Base-by-base conservation (phyloP, 2,329 filamentous ascomycete species). In the Trichoderma asperellum region DNA sequence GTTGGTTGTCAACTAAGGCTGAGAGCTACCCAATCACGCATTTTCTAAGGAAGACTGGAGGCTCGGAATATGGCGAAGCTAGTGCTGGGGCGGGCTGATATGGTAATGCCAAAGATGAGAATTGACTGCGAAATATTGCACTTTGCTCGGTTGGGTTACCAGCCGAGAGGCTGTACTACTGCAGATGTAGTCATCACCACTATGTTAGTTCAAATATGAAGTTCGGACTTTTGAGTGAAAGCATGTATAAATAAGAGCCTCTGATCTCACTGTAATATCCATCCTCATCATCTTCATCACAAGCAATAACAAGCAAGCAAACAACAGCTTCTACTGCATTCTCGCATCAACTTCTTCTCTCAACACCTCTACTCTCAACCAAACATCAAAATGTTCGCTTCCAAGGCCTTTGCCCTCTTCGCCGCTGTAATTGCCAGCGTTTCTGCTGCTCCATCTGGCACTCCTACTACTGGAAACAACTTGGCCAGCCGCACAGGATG, bases 311-410 rank as follows among this genome's bases (percentile, higher is more conserved):
- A 35, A 34, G 5, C 21, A 63, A 35, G 29, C 14, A 47, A 43
- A 43, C 35, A 21, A 49, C 18, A 43, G 40, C 27, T 49, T 35
- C 40, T n/a, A 49, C 27, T 21, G 35, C 29, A 24, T 10, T 12
- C 18, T 34, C n/a, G 21, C 5, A 34, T 10, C 59, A 49, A 2
- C 18, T 24, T 32, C 59, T 62, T 34, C 29, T 29, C 53, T 52
- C 59, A 58, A 35, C 37, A 12, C 49, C 2, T 43, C 40, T 5
- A 40, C 32, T 27, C 32, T 55, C 53, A 57, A 58, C 63, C 21
- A 58, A n/a, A 37, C 60, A 37, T 55, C 67, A 71, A 71, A 43
- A 71, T 71, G 70, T 21, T 53, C 32, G 60, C 68, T 43, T 21
- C 56, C 69, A 59, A 49, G 29, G 56, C 37, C 47, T 61, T 71